Base-by-base conservation (phyloP, 2,329 filamentous ascomycete genomes). In the Aspergillus ustus region DNA sequence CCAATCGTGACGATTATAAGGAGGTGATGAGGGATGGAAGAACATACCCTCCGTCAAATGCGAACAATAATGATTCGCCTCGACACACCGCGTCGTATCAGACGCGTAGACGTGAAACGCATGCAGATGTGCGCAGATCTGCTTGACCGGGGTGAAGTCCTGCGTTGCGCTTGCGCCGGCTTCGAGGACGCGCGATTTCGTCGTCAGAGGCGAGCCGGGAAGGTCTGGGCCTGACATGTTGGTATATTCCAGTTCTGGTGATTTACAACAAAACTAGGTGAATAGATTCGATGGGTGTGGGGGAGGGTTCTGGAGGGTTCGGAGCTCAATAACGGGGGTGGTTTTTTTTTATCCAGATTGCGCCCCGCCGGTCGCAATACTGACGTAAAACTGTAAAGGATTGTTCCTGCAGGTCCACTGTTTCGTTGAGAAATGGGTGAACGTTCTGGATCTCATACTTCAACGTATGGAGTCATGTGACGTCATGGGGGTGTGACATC, bases 61-160 rank as follows among this genome's bases (percentile, higher is more conserved):
- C 1, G 89, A 85, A 73, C 92, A 96, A 77, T 95, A 96, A 75
- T 96, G 92, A 72, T 95, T 93, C 0, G 91, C 81, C 73, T 95
- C 91, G 1, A 96, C 88, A 44, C 81, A 83, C 15, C 90, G 87
- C 1, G 80, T 83, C 0, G 88, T 87, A 50, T 94, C 90, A 28
- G 87, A 83, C n/a, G 88, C 89, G 72, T 95, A 95, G 52, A 89
- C 87, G 71, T 96, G 92, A 71, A 93, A 93, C n/a, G 91, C 92
- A 69, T 95, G 93, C 1, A 96, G 82, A 72, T 94, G 91, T 1
- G 91, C 91, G 76, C 92, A 95, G 52, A 96, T 84, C 57, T 87
- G 85, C 69, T 91, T 89, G 7, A 92, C 77, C 0, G 92, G 91
- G 0, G 83, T 80, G 73, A 96, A 92, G 66, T 79, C 74, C 59